Conservation (phyloP, 306 rosid species). For the Oxytropis ochrocephala region DNA sequence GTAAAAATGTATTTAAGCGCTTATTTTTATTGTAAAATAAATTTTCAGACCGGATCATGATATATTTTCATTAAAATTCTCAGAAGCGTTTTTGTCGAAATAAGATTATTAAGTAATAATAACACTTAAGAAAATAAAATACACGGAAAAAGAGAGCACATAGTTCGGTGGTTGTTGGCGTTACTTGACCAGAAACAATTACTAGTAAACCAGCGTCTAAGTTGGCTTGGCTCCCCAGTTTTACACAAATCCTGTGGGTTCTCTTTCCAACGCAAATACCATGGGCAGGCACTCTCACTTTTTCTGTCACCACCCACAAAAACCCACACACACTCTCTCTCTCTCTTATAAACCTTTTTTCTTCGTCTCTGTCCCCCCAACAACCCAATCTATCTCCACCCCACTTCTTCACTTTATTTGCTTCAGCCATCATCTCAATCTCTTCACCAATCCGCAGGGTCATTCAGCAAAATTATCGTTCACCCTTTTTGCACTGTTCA, state of each 20-base stretch:
- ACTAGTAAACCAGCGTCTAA: too few species aligned
- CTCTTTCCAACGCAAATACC: slow-evolving; percentile 37
- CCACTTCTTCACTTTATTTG: neutral
- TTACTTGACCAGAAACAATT: too few species aligned
- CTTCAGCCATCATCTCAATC: neutral
- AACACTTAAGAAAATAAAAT: too few species aligned
- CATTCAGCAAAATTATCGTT: neutral
- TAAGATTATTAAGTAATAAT: too few species aligned
- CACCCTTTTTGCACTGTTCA: neutral
- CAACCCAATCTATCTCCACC: neutral
- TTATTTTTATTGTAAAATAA: too few species aligned
- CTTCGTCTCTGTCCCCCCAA: neutral
- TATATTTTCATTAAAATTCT: too few species aligned
- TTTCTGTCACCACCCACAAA: slow-evolving; percentile 24
- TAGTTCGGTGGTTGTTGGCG: neutral
- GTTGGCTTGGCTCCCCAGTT: slow-evolving; percentile 22
- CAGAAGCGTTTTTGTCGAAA: too few species aligned
- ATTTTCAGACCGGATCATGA: too few species aligned
- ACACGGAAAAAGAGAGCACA: too few species aligned
- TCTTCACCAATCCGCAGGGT: too few species aligned
- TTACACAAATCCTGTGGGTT: slow-evolving; percentile 38
- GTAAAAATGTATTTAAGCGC: too few species aligned
- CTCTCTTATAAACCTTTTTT: slow-evolving; percentile 4
- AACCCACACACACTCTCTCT: neutral
- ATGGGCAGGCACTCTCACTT: slow-evolving; percentile 93